These are phyloP conservation scores for Paraglomus brasilianum DNA, from an alignment of 192 early-diverging fungal genomes.

Conservation along the genomic window DNA sequence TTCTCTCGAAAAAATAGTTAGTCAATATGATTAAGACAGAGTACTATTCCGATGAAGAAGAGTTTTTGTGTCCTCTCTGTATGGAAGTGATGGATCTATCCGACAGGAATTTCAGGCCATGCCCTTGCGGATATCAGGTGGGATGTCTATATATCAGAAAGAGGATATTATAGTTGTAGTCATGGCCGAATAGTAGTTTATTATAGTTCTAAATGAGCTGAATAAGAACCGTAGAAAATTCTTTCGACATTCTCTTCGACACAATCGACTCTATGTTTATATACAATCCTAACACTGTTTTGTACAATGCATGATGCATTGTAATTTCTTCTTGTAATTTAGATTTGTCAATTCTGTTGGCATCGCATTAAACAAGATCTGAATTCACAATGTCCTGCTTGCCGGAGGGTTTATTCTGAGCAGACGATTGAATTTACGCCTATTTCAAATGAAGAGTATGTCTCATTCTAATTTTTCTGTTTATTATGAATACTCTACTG, in stretches of 20 bases:
- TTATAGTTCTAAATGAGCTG: too few relatives aligned
- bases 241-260: neutral
- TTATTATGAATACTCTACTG: neutral
- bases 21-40: conserved; percentile 23
- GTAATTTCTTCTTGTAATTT: conserved; percentile 23
- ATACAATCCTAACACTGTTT: neutral
- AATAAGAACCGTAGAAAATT: too few relatives aligned
- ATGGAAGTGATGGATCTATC: conserved; percentile 98
- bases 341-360: conserved; percentile 99
- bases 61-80: conserved; percentile 96
- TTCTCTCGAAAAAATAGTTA: too few relatives aligned
- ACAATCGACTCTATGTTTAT: conserved; percentile 7
- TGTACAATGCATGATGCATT: neutral
- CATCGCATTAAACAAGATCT: conserved; percentile 95
- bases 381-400: conserved; percentile 94
- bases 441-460: conserved; percentile 88
- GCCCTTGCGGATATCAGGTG: conserved; percentile 98
- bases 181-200: too few relatives aligned
- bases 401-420: conserved; percentile 86
- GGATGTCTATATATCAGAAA: neutral
- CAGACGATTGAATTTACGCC: conserved; percentile 86
- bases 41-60: conserved; percentile 70
- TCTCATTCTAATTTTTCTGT: conserved; percentile 23
- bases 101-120: conserved; percentile 95
- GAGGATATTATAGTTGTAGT: too few relatives aligned